phyloP scores from a whole-genome alignment of 805 yeast genomes.

The Blastobotrys parvus region DNA sequence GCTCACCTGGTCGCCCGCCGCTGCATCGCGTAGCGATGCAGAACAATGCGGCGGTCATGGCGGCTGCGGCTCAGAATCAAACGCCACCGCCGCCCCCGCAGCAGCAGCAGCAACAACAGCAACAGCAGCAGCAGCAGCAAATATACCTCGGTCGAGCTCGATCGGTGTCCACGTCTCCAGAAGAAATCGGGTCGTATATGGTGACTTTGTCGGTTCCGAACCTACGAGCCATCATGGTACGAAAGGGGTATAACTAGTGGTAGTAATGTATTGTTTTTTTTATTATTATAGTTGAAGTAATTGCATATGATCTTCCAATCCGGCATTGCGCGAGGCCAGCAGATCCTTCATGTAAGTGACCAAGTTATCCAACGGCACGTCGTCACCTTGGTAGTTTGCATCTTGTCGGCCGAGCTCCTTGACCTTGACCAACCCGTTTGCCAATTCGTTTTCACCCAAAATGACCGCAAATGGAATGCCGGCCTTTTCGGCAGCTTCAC shows the following conservation, averaged over 20 bases:
- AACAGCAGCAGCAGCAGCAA: slow-evolving; percentile 5
- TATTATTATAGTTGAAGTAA: slow-evolving; percentile 3
- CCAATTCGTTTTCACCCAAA: slow-evolving; percentile 89
- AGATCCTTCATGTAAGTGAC: slow-evolving; percentile 45
- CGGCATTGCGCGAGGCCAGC: slow-evolving; percentile 1
- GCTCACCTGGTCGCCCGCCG: neutral
- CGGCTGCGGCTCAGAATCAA: neutral
- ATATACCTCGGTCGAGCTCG: neutral
- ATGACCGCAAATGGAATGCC: slow-evolving; percentile 90
- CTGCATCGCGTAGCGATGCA: slow-evolving; percentile 4
- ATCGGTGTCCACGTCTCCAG: neutral
- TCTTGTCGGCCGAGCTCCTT: slow-evolving; percentile 87
- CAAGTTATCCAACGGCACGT: slow-evolving; percentile 55
- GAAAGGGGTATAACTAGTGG: neutral
- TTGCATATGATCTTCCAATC: slow-evolving; percentile 11
- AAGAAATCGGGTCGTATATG: slow-evolving; percentile 1
- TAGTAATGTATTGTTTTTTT: neutral
- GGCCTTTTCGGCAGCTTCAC: slow-evolving; percentile 92
- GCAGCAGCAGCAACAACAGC: slow-evolving; percentile 4
- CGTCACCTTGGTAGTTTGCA: slow-evolving; percentile 77
- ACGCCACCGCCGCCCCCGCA: neutral
- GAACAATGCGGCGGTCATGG: slow-evolving; percentile 1
- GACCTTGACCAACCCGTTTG: slow-evolving; percentile 73
- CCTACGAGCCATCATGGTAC: neutral
- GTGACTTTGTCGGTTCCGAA: slow-evolving; percentile 1